A percentile compares a stretch with the other conserved stretches of the same genome.
phyloP scores from a whole-genome alignment of 2,329 filamentous ascomycete species.

The Macrophomina tecta region DNA sequence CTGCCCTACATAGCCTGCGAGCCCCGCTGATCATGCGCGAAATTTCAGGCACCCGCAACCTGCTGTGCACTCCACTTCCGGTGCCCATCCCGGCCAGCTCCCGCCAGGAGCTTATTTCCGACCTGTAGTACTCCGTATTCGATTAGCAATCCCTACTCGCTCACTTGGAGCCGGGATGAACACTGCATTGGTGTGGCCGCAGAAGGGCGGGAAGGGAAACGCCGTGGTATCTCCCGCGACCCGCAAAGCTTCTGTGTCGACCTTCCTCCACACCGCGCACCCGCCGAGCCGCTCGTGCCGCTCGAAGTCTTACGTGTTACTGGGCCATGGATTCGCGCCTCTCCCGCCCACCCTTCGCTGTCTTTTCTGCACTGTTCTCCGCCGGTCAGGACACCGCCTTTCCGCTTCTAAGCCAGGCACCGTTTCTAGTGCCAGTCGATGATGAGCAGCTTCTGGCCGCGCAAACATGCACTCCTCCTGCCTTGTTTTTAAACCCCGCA shows the following conservation, averaged over 20 bases:
- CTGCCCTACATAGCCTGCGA: background rate
- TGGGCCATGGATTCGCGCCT: no score
- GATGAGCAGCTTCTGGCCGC: no score
- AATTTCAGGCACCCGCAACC: background rate
- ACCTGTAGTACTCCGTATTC: background rate
- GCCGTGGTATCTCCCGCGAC: background rate
- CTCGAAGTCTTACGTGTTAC: background rate
- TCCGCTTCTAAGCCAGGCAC: no score
- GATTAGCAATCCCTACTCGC: background rate
- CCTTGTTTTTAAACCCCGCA: background rate
- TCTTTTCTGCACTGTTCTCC: no score
- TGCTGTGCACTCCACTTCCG: background rate
- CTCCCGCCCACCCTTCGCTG: no score
- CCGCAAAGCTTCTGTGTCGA: background rate
- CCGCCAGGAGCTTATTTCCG: background rate
- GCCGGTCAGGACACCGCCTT: no score
- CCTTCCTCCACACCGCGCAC: background rate
- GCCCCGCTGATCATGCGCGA: slow-evolving; percentile 1
- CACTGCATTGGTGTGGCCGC: background rate
- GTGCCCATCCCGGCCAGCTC: background rate
- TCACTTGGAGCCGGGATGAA: no score
- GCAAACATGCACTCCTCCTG: no score
- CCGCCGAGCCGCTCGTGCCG: background rate
- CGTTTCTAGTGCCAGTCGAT: no score
- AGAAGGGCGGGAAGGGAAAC: background rate